Conservation (phyloP, 371 early-diverging fungal species). For the Dichotomocladium elegans region DNA sequence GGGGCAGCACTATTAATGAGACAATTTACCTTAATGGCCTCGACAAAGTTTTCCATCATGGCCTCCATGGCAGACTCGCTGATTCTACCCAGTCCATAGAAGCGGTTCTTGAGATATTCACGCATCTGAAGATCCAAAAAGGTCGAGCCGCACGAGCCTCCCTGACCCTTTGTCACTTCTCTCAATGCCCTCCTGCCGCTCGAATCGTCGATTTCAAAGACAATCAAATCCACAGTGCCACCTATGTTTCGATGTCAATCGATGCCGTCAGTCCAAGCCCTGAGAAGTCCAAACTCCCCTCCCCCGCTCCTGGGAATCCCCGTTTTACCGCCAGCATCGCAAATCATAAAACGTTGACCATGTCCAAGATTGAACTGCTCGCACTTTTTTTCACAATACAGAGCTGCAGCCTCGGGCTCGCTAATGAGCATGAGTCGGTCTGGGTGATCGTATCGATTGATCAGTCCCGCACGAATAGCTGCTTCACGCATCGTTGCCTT, state of each 20-base stretch:
- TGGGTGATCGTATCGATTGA: conserved; percentile 45
- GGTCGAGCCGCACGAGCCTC: conserved; percentile 54
- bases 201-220: conserved; percentile 45
- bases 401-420: conserved; percentile 13
- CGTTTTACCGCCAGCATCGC: conserved; percentile 69
- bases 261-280: too few species aligned
- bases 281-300: too few species aligned
- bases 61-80: conserved; percentile 45
- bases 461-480: conserved; percentile 40
- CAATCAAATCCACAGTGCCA: conserved; percentile 61
- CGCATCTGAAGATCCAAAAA: conserved; percentile 54
- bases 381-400: conserved; percentile 47
- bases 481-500: conserved; percentile 49
- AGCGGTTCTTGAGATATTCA: conserved; percentile 40
- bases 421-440: conserved; percentile 50
- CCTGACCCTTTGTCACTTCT: conserved; percentile 52
- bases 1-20: neutral
- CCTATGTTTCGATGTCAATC: neutral
- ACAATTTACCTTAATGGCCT: conserved; percentile 40
- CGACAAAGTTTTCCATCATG: conserved; percentile 44
- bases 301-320: too few species aligned
- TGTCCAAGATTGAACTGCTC: conserved; percentile 45
- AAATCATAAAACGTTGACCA: conserved; percentile 56
- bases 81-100: conserved; percentile 37
- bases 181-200: conserved; percentile 37